These are phyloP conservation scores for Chaetoscypha palmicola DNA, from an alignment of 2,329 filamentous ascomycete species.

Conservation along the genomic window DNA sequence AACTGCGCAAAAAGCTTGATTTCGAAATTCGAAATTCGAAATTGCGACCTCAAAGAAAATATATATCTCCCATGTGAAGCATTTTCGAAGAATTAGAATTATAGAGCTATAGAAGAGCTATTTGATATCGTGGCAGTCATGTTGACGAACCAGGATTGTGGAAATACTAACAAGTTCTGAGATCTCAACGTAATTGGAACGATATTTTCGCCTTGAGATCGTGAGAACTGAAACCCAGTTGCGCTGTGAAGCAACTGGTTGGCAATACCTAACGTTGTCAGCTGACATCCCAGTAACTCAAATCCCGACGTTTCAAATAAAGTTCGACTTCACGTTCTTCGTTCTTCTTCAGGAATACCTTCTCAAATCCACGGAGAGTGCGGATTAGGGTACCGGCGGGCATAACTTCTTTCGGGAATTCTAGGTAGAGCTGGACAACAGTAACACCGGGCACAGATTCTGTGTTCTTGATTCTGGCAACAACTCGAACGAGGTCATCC, in stretches of 20 bases:
- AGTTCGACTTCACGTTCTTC: conserved; percentile 41
- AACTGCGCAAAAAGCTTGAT: no score
- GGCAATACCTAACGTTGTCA: conserved; percentile 49
- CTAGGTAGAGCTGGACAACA: conserved; percentile 28
- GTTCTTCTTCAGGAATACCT: conserved; percentile 42
- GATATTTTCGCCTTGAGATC: conserved; percentile 7
- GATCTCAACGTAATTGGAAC: conserved; percentile 7
- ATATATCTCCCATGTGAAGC: no score
- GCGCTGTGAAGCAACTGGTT: conserved; percentile 9
- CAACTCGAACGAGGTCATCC: conserved; percentile 42
- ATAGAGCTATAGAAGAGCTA: no score
- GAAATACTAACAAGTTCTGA: no score
- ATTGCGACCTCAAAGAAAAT: no score
- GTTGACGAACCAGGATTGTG: no score
- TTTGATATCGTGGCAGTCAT: no score
- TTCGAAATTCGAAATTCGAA: no score
- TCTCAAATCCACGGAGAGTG: conserved; percentile 57
- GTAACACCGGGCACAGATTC: conserved; percentile 33
- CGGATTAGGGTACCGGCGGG: conserved; percentile 40
- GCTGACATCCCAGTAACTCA: conserved; percentile 57
- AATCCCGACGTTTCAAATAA: conserved; percentile 49
- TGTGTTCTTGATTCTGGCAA: conserved; percentile 45
- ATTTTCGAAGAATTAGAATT: no score
- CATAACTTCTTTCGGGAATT: conserved; percentile 6
- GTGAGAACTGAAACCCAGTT: conserved; percentile 14